phyloP scores from a whole-genome alignment of 768 basidiomycete species.

The Kwoniella sp. region DNA sequence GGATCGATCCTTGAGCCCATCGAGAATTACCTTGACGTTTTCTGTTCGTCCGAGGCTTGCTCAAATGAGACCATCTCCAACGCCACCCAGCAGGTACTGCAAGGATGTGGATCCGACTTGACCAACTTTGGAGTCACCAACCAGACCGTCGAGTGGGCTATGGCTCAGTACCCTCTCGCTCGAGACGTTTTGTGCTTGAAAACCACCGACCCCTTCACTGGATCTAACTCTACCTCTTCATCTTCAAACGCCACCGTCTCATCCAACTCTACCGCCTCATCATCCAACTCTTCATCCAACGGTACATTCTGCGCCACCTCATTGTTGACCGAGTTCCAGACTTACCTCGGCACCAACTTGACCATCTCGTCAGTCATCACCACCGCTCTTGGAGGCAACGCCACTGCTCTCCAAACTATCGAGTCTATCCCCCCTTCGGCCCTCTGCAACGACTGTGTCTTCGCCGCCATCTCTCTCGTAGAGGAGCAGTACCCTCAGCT shows the following conservation, averaged over 20 bases:
- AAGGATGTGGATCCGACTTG: conserved; percentile 39
- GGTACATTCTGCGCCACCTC: conserved; percentile 52
- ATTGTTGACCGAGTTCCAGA: conserved; percentile 41
- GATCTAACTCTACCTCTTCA: conserved; percentile 9
- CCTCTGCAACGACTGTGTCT: conserved; percentile 52
- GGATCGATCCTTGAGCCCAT: conserved; percentile 42
- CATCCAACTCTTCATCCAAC: conserved; percentile 47
- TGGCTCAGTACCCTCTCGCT: conserved; percentile 47
- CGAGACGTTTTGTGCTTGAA: conserved; percentile 52
- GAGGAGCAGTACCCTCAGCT: conserved; percentile 37
- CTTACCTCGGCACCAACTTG: conserved; percentile 47
- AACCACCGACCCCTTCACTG: conserved; percentile 19
- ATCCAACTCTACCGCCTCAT: conserved; percentile 24
- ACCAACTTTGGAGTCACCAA: conserved; percentile 32
- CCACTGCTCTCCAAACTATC: conserved; percentile 32
- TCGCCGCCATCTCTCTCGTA: conserved; percentile 47
- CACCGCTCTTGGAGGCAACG: conserved; percentile 40
- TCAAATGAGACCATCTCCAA: conserved; percentile 30
- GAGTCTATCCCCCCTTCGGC: conserved; percentile 29
- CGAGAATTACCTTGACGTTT: conserved; percentile 35
- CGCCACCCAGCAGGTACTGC: conserved; percentile 25
- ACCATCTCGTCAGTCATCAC: conserved; percentile 40
- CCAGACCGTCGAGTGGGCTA: conserved; percentile 24
- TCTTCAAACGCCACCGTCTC: conserved; percentile 19
- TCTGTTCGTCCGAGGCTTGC: conserved; percentile 41